Base-by-base conservation (phyloP, 768 basidiomycete genomes). In the Collybiopsis luxurians region DNA sequence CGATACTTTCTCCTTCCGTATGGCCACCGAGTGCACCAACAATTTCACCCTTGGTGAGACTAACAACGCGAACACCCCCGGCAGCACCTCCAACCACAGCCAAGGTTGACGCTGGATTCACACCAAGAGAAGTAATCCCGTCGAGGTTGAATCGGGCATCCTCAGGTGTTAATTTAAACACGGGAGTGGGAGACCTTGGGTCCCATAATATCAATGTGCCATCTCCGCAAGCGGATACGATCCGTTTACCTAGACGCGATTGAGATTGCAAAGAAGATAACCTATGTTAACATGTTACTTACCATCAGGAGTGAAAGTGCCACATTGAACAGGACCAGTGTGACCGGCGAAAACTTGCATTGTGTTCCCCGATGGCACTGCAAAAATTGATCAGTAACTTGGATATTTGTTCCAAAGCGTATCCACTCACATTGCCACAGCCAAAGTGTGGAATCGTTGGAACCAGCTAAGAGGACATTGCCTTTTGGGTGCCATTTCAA, bases 311-410 rank as follows among this genome's bases (percentile, higher is more conserved):
- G 93, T 95, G 73, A 96, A 98, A 62, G 87, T 82, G 45, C 96
- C 95, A 58, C 89, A 89, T 46, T 91, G 87, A 3, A 94, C 87
- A 4, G 94, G 73, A 4, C 88, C 84, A 0, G 84, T 85, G 71
- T 99, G 97, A 0, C 93, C 93, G 1, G 92, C 89, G 63, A 98
- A 92, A 7, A 98, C 95, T 66, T 95, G 90, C 90, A 99, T 95
- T 51, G 88, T 95, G 61, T 84, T 90, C 42, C 97, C 97, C 5
- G 89, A 90, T 2, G 97, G 97, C 27, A 99, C 96, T 98, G 68
- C 9, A n/a, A 7, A 27, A 23, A 39, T 4, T 13, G 10, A 21
- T 38, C 6, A 39, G 15, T 24, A 42, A 17, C 7, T 12, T 36
- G 13, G 23, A 17, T 13, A 38, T 7, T 21, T 43, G 40, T 55